Percentiles rank a stretch among this genome's conserved stretches.
Conservation (phyloP, 1,284 basidiomycete species). For the Phellopilus nigrolimitatus region DNA sequence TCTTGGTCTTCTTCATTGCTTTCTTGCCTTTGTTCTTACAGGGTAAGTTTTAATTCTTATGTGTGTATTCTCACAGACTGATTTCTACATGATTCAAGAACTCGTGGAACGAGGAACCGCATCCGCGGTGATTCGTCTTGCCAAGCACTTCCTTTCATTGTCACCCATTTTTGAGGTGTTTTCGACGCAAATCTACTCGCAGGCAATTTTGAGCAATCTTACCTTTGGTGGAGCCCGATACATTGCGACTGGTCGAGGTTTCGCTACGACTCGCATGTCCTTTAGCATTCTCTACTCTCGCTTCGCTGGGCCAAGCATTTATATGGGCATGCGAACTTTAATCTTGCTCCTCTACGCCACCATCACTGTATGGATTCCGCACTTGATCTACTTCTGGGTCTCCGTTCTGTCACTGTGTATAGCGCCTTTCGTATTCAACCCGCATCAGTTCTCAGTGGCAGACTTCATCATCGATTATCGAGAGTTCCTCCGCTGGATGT, state of each 20-base stretch:
- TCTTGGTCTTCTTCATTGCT: slow-evolving; percentile 95
- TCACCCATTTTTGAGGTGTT: slow-evolving; percentile 97
- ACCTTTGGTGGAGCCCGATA: slow-evolving; percentile 95
- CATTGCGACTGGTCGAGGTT: slow-evolving; percentile 95
- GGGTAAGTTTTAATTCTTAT: slow-evolving; percentile 46
- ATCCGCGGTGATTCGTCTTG: slow-evolving; percentile 87
- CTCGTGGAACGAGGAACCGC: slow-evolving; percentile 91
- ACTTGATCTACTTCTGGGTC: slow-evolving; percentile 97
- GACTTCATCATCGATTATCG: slow-evolving; percentile 98
- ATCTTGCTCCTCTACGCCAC: slow-evolving; percentile 86
- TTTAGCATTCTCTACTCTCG: slow-evolving; percentile 95
- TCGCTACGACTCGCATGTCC: slow-evolving; percentile 90
- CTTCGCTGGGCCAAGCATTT: slow-evolving; percentile 97
- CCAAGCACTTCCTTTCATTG: slow-evolving; percentile 91
- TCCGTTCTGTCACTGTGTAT: slow-evolving; percentile 88
- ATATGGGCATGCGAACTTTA: slow-evolving; percentile 92
- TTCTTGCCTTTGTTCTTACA: slow-evolving; percentile 94
- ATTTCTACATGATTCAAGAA: slow-evolving; percentile 58
- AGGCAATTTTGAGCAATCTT: slow-evolving; percentile 92
- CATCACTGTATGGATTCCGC: slow-evolving; percentile 87
- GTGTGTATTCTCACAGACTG: slow-evolving; percentile 5
- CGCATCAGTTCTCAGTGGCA: slow-evolving; percentile 92
- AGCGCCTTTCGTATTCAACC: slow-evolving; percentile 96
- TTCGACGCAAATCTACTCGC: slow-evolving; percentile 95
- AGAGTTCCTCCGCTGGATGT: slow-evolving; percentile 98